Conservation (phyloP, 495 filamentous ascomycete genomes). For the Tricharina praecox region DNA sequence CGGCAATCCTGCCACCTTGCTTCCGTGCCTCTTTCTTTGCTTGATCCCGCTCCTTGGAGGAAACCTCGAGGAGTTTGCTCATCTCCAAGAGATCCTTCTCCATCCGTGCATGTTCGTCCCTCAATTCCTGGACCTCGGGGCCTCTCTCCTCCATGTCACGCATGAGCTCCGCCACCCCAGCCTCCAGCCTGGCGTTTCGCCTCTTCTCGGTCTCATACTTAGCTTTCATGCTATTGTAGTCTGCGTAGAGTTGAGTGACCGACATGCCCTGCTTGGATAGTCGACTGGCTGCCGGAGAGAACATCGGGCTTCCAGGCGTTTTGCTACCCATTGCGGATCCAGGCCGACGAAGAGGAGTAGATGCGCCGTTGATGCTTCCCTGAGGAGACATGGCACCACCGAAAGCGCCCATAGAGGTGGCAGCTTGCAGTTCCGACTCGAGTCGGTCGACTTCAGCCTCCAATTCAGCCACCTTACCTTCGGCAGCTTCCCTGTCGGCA, state of each 20-base stretch:
- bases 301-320: constrained; percentile 32
- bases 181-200: constrained; percentile 49
- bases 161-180: constrained; percentile 65
- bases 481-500: constrained; percentile 48
- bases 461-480: constrained; percentile 54
- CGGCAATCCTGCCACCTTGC: constrained; percentile 53
- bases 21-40: constrained; percentile 48
- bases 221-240: constrained; percentile 44
- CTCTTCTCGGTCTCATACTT: constrained; percentile 49
- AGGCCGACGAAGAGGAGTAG: constrained; percentile 33
- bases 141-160: constrained; percentile 49
- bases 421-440: constrained; percentile 22
- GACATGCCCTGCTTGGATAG: constrained; percentile 39
- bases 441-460: constrained; percentile 28
- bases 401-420: constrained; percentile 17
- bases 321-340: constrained; percentile 19
- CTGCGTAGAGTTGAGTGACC: constrained; percentile 50
- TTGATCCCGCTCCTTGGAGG: constrained; percentile 41
- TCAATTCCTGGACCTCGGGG: constrained; percentile 48
- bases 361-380: constrained; percentile 36
- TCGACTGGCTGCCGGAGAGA: constrained; percentile 40
- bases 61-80: constrained; percentile 47
- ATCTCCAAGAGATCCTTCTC: constrained; percentile 59
- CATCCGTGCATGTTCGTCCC: constrained; percentile 51
- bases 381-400: constrained; percentile 36